Base-by-base conservation (phyloP, 768 basidiomycete species). In the Glaciozyma antarctica region DNA sequence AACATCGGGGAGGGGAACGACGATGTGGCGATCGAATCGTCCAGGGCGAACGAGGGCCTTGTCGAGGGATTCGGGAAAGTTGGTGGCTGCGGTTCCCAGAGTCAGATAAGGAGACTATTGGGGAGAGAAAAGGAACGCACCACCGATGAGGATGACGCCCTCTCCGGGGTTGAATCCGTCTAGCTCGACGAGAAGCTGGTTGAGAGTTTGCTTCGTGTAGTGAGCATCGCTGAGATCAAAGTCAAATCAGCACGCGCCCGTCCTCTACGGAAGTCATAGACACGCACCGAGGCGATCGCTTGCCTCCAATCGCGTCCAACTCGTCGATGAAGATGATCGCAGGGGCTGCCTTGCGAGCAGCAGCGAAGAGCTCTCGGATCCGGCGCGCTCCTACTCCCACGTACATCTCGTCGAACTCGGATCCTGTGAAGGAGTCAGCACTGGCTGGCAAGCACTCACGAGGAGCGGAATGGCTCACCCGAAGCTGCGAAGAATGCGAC, bases 371-470 rank as follows among this genome's bases (percentile, higher is more conserved):
- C 68, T 98, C 94, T 48, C 95, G 84, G 48, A 99, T 88, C 16
- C 95, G 86, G 75, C 93, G 91, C 21, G 95, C 93, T 59, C 92
- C 92, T 30, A 77, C 76, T 62, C 91, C 91, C 55, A 94, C 92
- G 21, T 24, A 94, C 86, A 98, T 93, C 77, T 98, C 94, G 75
- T 98, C 94, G 69, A 98, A 98, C 73, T 95, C 92, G 58, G 90
- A 90, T 16, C 94, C 95, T 43, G 89, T 90, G 34, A 41, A 10
- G 12, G 8, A 2, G 38, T 41, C 38, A 34, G 34, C 34, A 10
- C 6, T 10, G 34, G 34, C 34, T 34, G 5, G 34, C 10, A 5
- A 10, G 34, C 6, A 10, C 34, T 5, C 5, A 10, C 13, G 38
- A 15, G 38, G 13, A 41, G 7, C 7, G 13, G 38, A 41, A 15